Conservation (phyloP, 2,329 filamentous ascomycete species). For the Mycosphaerella arachidis region DNA sequence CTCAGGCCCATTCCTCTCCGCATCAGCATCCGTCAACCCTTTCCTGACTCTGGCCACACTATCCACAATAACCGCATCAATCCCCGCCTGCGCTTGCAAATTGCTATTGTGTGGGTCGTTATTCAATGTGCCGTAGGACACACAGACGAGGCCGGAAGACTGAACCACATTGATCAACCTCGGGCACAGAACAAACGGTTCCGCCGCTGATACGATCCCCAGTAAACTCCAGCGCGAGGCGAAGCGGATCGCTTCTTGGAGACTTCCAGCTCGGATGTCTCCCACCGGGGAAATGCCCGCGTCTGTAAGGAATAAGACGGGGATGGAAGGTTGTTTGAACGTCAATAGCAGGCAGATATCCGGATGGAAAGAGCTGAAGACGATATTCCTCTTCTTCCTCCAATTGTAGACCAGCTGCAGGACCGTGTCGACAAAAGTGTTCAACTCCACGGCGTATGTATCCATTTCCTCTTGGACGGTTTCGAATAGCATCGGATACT, state of each 20-base stretch:
- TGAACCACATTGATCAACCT: slow-evolving; percentile 88
- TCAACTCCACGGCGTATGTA: slow-evolving; percentile 89
- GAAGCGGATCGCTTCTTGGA: slow-evolving; percentile 94
- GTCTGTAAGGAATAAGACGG: slow-evolving; percentile 90
- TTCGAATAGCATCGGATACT: slow-evolving; percentile 97
- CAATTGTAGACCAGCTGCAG: slow-evolving; percentile 85
- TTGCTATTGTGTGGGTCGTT: slow-evolving; percentile 83
- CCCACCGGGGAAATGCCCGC: slow-evolving; percentile 76
- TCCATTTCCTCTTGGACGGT: slow-evolving; percentile 96
- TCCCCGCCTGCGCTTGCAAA: slow-evolving; percentile 89
- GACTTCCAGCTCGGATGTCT: slow-evolving; percentile 81
- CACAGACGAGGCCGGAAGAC: slow-evolving; percentile 87
- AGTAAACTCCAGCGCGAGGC: slow-evolving; percentile 91
- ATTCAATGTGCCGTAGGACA: slow-evolving; percentile 87
- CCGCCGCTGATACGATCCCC: slow-evolving; percentile 83
- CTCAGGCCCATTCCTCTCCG: slow-evolving; percentile 3
- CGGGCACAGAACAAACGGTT: slow-evolving; percentile 84
- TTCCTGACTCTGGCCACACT: slow-evolving; percentile 89
- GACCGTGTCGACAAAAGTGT: slow-evolving; percentile 93
- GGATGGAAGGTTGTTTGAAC: slow-evolving; percentile 96
- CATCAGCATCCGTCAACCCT: slow-evolving; percentile 60
- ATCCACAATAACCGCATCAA: slow-evolving; percentile 97
- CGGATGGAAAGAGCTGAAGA: slow-evolving; percentile 96
- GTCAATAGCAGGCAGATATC: slow-evolving; percentile 91
- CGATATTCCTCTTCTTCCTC: slow-evolving; percentile 77